phyloP scores from a whole-genome alignment of 2,329 filamentous ascomycete species.

The Aspergillus sp. region DNA sequence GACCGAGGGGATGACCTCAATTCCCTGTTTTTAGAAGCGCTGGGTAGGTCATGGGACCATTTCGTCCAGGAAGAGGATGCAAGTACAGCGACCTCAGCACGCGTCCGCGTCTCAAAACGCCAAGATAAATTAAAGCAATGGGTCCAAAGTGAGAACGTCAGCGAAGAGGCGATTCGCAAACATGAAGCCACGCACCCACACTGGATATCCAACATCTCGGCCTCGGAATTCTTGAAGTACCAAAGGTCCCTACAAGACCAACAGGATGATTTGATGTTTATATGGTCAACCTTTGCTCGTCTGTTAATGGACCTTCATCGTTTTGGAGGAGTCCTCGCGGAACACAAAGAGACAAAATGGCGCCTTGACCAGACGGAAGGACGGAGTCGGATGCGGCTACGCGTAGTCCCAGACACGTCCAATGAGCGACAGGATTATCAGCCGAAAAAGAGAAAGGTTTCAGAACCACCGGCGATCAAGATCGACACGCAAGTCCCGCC shows the following conservation, averaged over 20 bases:
- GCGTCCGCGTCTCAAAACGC: slow-evolving; percentile 62
- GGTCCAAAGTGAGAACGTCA: slow-evolving; percentile 61
- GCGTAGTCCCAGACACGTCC: slow-evolving; percentile 71
- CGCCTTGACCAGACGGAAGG: slow-evolving; percentile 93
- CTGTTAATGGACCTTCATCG: slow-evolving; percentile 72
- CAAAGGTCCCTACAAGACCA: slow-evolving; percentile 86
- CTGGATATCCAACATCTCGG: slow-evolving; percentile 94
- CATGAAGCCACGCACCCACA: slow-evolving; percentile 81
- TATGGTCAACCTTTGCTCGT: slow-evolving; percentile 67
- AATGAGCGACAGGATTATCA: slow-evolving; percentile 67
- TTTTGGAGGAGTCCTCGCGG: slow-evolving; percentile 73
- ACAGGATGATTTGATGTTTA: slow-evolving; percentile 77
- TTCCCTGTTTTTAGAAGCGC: slow-evolving; percentile 69
- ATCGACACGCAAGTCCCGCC: slow-evolving; percentile 40
- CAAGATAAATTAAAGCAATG: slow-evolving; percentile 77
- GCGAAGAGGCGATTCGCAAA: slow-evolving; percentile 66
- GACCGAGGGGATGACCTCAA: slow-evolving; percentile 72
- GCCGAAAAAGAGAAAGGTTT: slow-evolving; percentile 77
- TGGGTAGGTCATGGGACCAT: slow-evolving; percentile 79
- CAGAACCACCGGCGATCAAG: slow-evolving; percentile 43
- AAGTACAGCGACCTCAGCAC: slow-evolving; percentile 68
- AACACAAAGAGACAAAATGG: slow-evolving; percentile 64
- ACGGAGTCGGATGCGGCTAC: slow-evolving; percentile 85
- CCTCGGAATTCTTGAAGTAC: slow-evolving; percentile 84
- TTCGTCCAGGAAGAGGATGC: slow-evolving; percentile 79